Base-by-base conservation (phyloP, 768 basidiomycete genomes). In the Thelephora aurantiotincta region DNA sequence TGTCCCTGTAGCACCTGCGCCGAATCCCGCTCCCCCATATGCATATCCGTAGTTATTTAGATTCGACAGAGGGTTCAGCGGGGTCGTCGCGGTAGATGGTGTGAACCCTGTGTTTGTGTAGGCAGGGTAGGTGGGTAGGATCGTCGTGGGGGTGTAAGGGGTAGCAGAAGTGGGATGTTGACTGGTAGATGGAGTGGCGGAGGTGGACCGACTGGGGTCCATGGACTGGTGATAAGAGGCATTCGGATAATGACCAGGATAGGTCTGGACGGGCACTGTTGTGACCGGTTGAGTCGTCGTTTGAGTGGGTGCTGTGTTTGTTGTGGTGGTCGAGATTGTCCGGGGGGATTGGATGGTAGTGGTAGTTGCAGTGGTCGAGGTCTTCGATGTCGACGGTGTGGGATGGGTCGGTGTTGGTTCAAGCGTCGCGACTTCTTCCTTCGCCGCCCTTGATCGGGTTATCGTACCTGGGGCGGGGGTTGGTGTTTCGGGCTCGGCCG, bases 181-280 rank as follows among this genome's bases (percentile, higher is more conserved):
- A 14, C 6, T 30, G 36, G 58, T 50, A 16, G 61, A 51, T 19
- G 61, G 35, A 20, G 48, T n/a, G 2, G 54, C 43, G 11, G 55
- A 35, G 5, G 52, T 45, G 14, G 48, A 43, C 1, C 52, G 26
- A 0, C 48, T 41, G 11, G 61, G 50, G 1, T 59, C 48, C 6
- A 55, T 44, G 13, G 67, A 58, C 45, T 68, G 62, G 51, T 69
- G 64, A 53, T 79, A 78, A 6, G 71, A 65, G 36, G 74, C 69
- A 43, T 75, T 73, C 16, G 78, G 72, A 57, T 80, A 77, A 50
- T 78, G 74, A 41, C 63, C 60, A 19, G 63, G 9, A 30, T 30
- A 30, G 26, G 26, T 30, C 26, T 49, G 36, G 65, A 61, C 44
- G 63, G 49, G 54, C 63, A 60, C 18, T 65, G 61, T 16, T 62